A percentile compares a stretch with the other conserved stretches of the same genome.
Conservation (phyloP, 2,329 filamentous ascomycete species). For the Penicillium sp. region DNA sequence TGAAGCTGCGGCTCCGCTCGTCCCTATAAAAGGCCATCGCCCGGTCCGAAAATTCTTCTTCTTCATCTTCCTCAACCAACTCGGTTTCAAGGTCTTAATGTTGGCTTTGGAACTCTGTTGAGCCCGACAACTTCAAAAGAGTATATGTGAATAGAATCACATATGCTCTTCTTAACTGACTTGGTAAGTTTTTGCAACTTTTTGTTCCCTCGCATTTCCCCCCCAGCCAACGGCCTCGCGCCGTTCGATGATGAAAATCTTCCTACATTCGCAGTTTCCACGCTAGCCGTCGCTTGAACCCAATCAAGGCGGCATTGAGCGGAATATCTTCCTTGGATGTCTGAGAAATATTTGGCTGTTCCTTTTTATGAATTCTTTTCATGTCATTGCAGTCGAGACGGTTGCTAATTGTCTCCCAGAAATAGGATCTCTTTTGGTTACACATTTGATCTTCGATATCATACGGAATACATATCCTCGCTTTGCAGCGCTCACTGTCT, state of each 20-base stretch:
- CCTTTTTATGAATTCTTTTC: conserved; percentile 13
- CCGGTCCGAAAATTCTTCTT: conserved; percentile 27
- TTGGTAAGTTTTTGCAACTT: conserved; percentile 24
- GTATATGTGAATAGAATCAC: not conserved
- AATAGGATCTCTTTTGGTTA: conserved; percentile 3
- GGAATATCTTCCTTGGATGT: conserved; percentile 42
- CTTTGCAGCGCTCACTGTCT: no score
- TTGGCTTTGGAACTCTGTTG: not conserved
- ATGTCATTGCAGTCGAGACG: conserved; percentile 11
- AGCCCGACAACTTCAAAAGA: not conserved
- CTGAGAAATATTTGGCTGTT: conserved; percentile 30
- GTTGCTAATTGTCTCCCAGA: conserved; percentile 23
- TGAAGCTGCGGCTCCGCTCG: conserved; percentile 34
- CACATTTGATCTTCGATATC: not conserved
- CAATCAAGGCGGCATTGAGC: conserved; percentile 36
- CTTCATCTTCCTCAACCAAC: conserved; percentile 16
- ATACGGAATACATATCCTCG: not conserved
- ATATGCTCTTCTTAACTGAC: conserved; percentile 14
- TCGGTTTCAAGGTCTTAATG: conserved; percentile 12
- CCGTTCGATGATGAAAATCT: conserved; percentile 42
- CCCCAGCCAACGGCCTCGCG: conserved; percentile 21
- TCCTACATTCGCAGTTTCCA: conserved; percentile 46
- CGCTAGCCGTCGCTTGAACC: conserved; percentile 40
- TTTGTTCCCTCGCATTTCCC: conserved; percentile 7
- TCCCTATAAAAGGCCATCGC: conserved; percentile 32